Base-by-base conservation (phyloP, 257 asterid species). In the Nicotiana attenuata region DNA sequence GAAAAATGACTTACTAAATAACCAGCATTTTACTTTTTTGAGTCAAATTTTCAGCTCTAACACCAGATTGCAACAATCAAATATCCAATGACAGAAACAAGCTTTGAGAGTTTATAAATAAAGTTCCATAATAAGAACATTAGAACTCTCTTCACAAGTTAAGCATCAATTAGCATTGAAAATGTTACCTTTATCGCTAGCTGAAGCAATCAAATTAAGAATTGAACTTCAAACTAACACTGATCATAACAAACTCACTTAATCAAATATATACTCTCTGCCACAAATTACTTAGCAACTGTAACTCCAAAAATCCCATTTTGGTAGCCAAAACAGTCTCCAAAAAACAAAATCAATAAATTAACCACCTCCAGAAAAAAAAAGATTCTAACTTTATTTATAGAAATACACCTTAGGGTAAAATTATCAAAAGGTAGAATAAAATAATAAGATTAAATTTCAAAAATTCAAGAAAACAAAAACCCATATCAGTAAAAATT, bases 151-250 rank as follows among this genome's bases (percentile, higher is more conserved):
- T 47, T 76, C 29, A 79, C 59, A 80, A 87, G 83, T 52, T 79
- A 83, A 77, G 68, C 65, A 78, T 77, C 68, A 80, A 82, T 80
- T 80, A 83, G 76, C 89, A 80, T 47, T 38, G 20, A 86, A 85
- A 88, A 84, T 24, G 88, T 84, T 88, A 80, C 88, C 89, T 90
- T 90, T 85, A 77, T 85, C 85, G 17, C 87, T 77, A 57, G 65
- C 28, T 65, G 77, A 89, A 91, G 97, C 93, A 90, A 90, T 84
- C 78, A 76, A 81, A 41, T 41, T 41, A 41, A 85, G 64, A 87
- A 88, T 88, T 86, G 75, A 80, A 79, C 41, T 69, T 69, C 69
- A 88, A 86, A 82, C 86, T 56, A 85, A 78, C 87, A 81, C 38
- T 83, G 85, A 82, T 76, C 57, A 61, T 65, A 83, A 61, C 56